phyloP scores from a whole-genome alignment of 257 asterid species.

The Nicotiana paniculata region DNA sequence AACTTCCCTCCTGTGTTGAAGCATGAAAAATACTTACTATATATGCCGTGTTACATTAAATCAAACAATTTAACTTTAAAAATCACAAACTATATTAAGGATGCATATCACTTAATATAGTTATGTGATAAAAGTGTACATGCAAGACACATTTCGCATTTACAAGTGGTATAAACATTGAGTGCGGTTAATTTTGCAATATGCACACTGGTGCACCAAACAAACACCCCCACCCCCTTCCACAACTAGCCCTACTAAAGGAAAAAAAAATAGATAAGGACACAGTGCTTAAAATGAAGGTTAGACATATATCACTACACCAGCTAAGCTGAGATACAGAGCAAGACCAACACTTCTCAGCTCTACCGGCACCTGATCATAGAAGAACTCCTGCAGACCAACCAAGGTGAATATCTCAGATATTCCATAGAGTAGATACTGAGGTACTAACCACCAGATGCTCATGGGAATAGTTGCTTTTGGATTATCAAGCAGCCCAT shows the following conservation, averaged over 20 bases:
- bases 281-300: too few relatives aligned
- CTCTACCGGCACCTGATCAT: constrained; percentile 23
- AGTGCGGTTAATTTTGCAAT: background rate
- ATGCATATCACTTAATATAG: too few relatives aligned
- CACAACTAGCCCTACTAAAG: too few relatives aligned
- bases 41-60: background rate
- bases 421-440: constrained; percentile 17
- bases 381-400: constrained; percentile 30
- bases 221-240: too few relatives aligned
- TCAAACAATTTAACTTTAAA: background rate
- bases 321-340: constrained; percentile 21
- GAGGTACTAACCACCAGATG: constrained; percentile 25
- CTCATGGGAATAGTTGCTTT: constrained; percentile 22
- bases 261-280: too few relatives aligned
- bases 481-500: constrained; percentile 18
- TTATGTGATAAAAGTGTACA: background rate
- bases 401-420: constrained; percentile 16
- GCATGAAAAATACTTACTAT: too few relatives aligned
- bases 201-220: background rate
- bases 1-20: background rate
- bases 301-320: background rate
- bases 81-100: background rate
- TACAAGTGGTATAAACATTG: background rate
- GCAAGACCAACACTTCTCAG: constrained; percentile 28
- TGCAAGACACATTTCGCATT: background rate